phyloP scores from a whole-genome alignment of 768 basidiomycete genomes.

The Pleurotus platypus region DNA sequence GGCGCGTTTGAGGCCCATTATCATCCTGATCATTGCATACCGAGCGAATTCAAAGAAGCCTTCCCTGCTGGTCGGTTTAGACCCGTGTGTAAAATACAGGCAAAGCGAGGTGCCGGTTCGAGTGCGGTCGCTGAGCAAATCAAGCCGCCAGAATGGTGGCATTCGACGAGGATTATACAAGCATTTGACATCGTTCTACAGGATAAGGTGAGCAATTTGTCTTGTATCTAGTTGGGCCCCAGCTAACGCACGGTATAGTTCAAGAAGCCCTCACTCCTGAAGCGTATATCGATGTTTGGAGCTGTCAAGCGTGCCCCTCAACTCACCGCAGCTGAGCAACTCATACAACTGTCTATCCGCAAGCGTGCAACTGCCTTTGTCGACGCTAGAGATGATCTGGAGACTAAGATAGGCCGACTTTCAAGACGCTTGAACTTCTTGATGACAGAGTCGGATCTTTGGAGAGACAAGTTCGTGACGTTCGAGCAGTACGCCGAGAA shows the following conservation, averaged over 20 bases:
- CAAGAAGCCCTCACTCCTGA: constrained; percentile 86
- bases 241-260: constrained; percentile 39
- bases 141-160: constrained; percentile 92
- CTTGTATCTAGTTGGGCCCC: not conserved
- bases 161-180: constrained; percentile 84
- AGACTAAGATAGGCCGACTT: constrained; percentile 88
- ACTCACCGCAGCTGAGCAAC: constrained; percentile 77
- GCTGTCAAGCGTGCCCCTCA: constrained; percentile 65
- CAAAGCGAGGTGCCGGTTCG: constrained; percentile 75
- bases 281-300: constrained; percentile 78
- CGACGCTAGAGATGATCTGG: constrained; percentile 89
- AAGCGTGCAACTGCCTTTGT: constrained; percentile 94
- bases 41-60: constrained; percentile 91
- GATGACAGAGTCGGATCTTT: constrained; percentile 87
- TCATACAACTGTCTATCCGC: constrained; percentile 84
- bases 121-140: constrained; percentile 87
- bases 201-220: constrained; percentile 56
- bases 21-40: constrained; percentile 84
- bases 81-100: constrained; percentile 87
- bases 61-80: constrained; percentile 92
- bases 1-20: constrained; percentile 82
- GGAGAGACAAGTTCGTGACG: constrained; percentile 91
- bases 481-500: constrained; percentile 95
- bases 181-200: constrained; percentile 86
- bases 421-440: constrained; percentile 85